phyloP scores from a whole-genome alignment of 2,329 filamentous ascomycete genomes.

The Trichoderma polysporum region DNA sequence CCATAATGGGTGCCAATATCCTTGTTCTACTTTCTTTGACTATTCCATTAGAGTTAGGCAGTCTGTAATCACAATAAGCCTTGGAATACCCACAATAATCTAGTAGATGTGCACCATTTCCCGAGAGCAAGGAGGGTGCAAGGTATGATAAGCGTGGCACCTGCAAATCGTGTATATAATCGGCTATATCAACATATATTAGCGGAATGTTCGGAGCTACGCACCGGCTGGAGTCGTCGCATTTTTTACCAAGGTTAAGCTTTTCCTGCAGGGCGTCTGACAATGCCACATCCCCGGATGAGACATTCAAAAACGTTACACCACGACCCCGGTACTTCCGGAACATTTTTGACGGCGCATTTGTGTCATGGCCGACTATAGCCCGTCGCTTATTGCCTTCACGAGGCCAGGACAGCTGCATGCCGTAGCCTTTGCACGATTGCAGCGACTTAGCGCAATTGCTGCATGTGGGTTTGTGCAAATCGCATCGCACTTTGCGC shows the following conservation, averaged over 20 bases:
- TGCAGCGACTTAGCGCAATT: slow-evolving; percentile 15
- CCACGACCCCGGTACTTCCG: not conserved
- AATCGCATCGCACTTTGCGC: slow-evolving; percentile 18
- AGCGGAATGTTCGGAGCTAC: not conserved
- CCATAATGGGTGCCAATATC: slow-evolving; percentile 17
- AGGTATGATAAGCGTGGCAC: not conserved
- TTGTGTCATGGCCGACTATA: not conserved
- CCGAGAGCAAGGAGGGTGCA: not conserved
- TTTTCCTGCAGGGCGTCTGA: slow-evolving; percentile 1
- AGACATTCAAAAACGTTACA: slow-evolving; percentile 2
- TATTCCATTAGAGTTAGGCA: not conserved
- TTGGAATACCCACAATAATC: not conserved
- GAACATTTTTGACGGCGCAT: not conserved
- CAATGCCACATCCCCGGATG: slow-evolving; percentile 1
- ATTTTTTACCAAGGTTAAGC: not conserved
- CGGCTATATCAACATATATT: not conserved
- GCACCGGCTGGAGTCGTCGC: not conserved
- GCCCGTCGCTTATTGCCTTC: slow-evolving; percentile 17
- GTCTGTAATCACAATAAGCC: not conserved
- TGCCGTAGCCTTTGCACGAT: slow-evolving; percentile 17
- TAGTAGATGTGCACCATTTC: not conserved
- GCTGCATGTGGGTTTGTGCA: slow-evolving; percentile 6
- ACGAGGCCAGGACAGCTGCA: slow-evolving; percentile 20
- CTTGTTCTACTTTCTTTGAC: slow-evolving; percentile 14
- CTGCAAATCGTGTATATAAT: not conserved